A percentile compares a stretch with the other conserved stretches of the same genome.
phyloP scores from a whole-genome alignment of 176 grass and related monocot genomes.

The Melocanna baccifera region DNA sequence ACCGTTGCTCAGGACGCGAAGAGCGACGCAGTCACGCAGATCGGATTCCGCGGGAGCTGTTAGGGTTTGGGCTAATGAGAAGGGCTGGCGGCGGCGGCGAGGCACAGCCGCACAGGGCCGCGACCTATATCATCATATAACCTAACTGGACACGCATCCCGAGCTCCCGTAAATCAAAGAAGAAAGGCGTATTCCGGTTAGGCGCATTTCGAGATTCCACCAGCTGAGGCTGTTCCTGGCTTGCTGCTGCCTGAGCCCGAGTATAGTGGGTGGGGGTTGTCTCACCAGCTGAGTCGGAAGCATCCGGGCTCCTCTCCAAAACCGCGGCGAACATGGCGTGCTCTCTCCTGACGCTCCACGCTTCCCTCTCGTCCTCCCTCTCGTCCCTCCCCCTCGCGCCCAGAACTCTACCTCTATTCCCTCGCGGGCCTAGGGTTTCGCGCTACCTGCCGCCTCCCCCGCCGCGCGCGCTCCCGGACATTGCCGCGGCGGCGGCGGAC shows the following conservation, averaged over 20 bases:
- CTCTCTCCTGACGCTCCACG: constrained; percentile 34
- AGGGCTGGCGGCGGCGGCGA: not conserved
- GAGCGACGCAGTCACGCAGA: not conserved
- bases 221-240: not conserved
- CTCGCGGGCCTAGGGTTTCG: not conserved
- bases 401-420: not conserved
- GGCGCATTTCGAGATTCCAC: too few relatives aligned
- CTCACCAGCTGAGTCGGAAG: not conserved
- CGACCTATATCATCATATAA: not conserved
- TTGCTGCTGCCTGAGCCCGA: not conserved
- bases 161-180: not conserved
- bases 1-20: not conserved
- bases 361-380: not conserved
- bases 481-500: constrained; percentile 7
- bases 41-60: not conserved
- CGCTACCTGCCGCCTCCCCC: not conserved
- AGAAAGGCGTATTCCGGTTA: not conserved
- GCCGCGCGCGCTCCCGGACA: constrained; percentile 33
- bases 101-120: too few relatives aligned
- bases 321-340: constrained; percentile 45
- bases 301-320: not conserved
- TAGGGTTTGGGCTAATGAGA: not conserved
- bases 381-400: not conserved
- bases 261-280: not conserved
- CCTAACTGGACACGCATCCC: not conserved